Conservation (phyloP, 2,329 filamentous ascomycete genomes). For the Colletotrichum gloeosporioides region DNA sequence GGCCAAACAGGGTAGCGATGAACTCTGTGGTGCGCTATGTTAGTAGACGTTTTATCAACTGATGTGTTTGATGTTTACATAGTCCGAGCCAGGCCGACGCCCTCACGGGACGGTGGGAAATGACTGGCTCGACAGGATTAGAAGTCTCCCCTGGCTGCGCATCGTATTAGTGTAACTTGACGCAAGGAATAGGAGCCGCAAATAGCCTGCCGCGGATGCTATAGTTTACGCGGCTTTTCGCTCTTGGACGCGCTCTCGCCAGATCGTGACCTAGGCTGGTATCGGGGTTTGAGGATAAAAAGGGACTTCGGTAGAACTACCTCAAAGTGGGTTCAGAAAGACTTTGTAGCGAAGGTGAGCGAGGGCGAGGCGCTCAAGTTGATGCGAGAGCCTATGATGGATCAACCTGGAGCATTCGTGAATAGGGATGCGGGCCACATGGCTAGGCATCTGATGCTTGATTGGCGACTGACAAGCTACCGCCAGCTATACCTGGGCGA, state of each 20-base stretch:
- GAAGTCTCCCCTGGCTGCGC: neutral
- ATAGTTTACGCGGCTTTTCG: neutral
- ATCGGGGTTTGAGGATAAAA: neutral
- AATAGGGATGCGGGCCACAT: neutral
- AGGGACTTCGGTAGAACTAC: neutral
- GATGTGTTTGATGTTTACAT: slow-evolving; percentile 28
- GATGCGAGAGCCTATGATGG: neutral
- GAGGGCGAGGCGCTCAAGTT: neutral
- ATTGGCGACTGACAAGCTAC: neutral
- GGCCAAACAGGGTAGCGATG: slow-evolving; percentile 10
- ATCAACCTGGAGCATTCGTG: neutral
- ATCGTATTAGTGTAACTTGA: neutral
- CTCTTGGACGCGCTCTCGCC: neutral
- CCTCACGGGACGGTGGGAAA: slow-evolving; percentile 1
- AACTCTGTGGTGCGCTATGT: slow-evolving; percentile 10
- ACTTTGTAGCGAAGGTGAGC: neutral
- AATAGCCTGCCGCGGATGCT: neutral
- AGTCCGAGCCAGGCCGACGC: neutral
- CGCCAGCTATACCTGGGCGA: neutral
- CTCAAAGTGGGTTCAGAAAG: neutral
- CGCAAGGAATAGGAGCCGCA: neutral
- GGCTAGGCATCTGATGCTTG: neutral
- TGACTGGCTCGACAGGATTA: neutral
- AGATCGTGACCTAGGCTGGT: neutral
- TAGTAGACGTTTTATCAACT: slow-evolving; percentile 18